Base-by-base conservation (phyloP, 176 grass and related monocot species). In the Oryza brachyantha region DNA sequence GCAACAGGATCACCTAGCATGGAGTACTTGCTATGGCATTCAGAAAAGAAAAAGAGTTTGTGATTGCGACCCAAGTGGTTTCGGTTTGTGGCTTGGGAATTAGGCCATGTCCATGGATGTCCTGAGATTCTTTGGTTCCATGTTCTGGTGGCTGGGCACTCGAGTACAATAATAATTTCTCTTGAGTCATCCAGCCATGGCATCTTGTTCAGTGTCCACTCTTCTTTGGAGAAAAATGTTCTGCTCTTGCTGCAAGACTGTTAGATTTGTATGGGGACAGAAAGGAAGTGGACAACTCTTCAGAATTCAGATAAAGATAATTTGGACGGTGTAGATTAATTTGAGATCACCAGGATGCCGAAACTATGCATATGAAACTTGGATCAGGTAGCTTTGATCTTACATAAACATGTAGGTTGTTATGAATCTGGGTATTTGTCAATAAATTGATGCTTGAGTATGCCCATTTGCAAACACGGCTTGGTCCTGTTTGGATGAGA, bases 81-180 rank as follows among this genome's bases (percentile, higher is more conserved):
- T 57, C 58, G 34, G 21, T 48, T 25, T 48, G 57, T 73, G 59
- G 79, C 79, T 64, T 73, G 13, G 21, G 61, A 72, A 63, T 80
- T 26, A 40, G 46, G 32, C 66, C 48, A 59, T 59, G 50, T 7
- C 36, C 0, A 42, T 80, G 25, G 16, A n/a, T 55, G 46, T 54
- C 46, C n/a, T 25, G 25, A 54, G 13, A 79, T 59, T 59, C 52
- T 38, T 35, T 13, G 13, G 22, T 67, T n/a, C 63, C 0, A 57
- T 13, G 12, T 12, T 67, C 21, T n/a, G n/a, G 76, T 38, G 29
- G 12, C 13, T 39, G 45, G 31, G 52, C 11, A n/a, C 38, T 29
- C 5, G 8, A 42, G 19, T 40, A 64, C 29, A 5, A 17, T 66
- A n/a, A n/a, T n/a, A n/a, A 45, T 37, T 29, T 25, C 32, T 57